Conservation (phyloP, 257 asterid genomes). For the Solanum neorickii region DNA sequence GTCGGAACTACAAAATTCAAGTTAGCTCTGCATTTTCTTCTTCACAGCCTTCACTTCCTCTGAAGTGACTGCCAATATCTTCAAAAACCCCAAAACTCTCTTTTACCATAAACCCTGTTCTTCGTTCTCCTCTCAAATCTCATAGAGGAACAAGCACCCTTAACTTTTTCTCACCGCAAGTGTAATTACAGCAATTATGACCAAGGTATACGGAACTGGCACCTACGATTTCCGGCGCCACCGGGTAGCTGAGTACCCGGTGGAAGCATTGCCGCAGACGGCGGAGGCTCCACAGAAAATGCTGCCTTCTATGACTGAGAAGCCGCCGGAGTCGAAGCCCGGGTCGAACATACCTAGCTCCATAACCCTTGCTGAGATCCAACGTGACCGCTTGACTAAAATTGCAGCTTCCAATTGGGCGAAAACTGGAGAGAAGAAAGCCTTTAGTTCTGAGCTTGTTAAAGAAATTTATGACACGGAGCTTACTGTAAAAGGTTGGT, state of each 20-base stretch:
- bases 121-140: background rate
- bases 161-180: background rate
- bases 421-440: constrained; percentile 36
- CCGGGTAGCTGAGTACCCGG: constrained; percentile 93
- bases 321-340: constrained; percentile 48
- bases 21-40: background rate
- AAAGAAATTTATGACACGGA: constrained; percentile 74
- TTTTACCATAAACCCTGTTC: background rate
- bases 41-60: background rate
- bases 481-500: constrained; percentile 62
- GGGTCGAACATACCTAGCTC: constrained; percentile 49
- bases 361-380: constrained; percentile 81
- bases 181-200: constrained; percentile 18
- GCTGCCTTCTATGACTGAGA: constrained; percentile 14
- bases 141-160: background rate
- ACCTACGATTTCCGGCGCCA: constrained; percentile 80
- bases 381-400: constrained; percentile 76
- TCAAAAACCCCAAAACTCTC: background rate
- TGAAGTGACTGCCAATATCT: background rate
- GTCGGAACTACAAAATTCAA: background rate
- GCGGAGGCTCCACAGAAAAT: constrained; percentile 1
- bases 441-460: constrained; percentile 67
- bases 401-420: constrained; percentile 82
- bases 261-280: constrained; percentile 20
- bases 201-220: constrained; percentile 77